Conservation (phyloP, 768 basidiomycete species). For the Leucosporidium scottii region DNA sequence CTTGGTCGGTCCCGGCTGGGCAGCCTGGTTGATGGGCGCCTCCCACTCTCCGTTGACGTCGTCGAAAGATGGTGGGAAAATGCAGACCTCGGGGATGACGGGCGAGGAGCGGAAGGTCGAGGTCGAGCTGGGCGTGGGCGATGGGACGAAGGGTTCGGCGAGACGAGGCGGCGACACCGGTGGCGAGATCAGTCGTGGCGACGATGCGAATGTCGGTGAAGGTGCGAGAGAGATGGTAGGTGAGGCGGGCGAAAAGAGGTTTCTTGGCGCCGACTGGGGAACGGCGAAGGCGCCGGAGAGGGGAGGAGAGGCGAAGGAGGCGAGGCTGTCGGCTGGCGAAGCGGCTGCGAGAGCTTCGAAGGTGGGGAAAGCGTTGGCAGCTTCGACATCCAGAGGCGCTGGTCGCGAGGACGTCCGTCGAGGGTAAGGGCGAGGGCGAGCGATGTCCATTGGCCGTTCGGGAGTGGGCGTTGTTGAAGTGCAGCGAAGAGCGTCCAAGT, state of each 20-base stretch:
- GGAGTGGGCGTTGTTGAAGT: neutral
- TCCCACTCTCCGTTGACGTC: neutral
- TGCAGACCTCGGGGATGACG: slow-evolving; percentile 30
- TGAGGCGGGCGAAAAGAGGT: neutral
- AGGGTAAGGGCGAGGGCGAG: slow-evolving; percentile 9
- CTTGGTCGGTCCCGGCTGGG: neutral
- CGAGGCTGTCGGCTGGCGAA: neutral
- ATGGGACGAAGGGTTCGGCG: slow-evolving; percentile 15
- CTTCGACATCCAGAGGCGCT: slow-evolving; percentile 19
- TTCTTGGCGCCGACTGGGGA: neutral
- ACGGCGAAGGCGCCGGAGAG: slow-evolving; percentile 13
- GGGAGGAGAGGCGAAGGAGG: slow-evolving; percentile 8
- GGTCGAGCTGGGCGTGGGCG: slow-evolving; percentile 16
- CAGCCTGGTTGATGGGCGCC: neutral
- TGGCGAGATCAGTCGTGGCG: neutral
- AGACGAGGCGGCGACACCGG: neutral
- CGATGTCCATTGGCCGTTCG: neutral
- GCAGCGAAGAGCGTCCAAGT: neutral
- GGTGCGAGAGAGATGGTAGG: neutral
- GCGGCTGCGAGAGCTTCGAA: neutral
- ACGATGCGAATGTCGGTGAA: neutral
- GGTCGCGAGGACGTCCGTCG: slow-evolving; percentile 27
- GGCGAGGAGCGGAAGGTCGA: slow-evolving; percentile 19
- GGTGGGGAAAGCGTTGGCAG: slow-evolving; percentile 15
- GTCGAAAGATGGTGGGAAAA: slow-evolving; percentile 25